Percentiles rank a stretch among this genome's conserved stretches.
phyloP scores from a whole-genome alignment of 2,329 filamentous ascomycete genomes.

The Ascochyta koolunga region DNA sequence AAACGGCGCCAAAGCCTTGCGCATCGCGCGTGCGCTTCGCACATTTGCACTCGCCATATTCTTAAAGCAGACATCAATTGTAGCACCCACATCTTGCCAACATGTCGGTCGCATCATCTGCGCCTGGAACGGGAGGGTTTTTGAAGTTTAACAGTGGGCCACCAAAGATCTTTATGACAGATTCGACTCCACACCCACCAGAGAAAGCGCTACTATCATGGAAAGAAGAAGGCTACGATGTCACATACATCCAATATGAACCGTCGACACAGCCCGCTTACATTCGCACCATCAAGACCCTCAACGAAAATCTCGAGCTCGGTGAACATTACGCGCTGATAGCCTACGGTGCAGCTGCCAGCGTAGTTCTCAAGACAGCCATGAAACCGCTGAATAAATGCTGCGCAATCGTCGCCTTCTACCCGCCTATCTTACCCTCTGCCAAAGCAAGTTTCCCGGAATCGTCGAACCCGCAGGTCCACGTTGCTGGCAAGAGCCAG shows the following conservation, averaged over 20 bases:
- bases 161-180: constrained; percentile 49
- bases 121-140: constrained; percentile 39
- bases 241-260: constrained; percentile 46
- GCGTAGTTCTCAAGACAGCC: constrained; percentile 47
- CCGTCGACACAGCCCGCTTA: constrained; percentile 38
- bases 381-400: constrained; percentile 50
- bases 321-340: constrained; percentile 46
- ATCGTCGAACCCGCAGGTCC: constrained; percentile 47
- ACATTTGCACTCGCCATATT: background rate
- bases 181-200: constrained; percentile 47
- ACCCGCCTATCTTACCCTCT: constrained; percentile 47
- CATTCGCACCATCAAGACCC: constrained; percentile 38
- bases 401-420: constrained; percentile 51
- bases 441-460: constrained; percentile 48
- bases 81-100: background rate
- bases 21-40: constrained; percentile 8
- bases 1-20: constrained; percentile 8
- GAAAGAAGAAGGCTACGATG: constrained; percentile 52
- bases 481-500: constrained; percentile 49
- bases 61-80: background rate
- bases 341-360: constrained; percentile 52
- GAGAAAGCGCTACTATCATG: constrained; percentile 47
- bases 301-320: constrained; percentile 49
- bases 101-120: constrained; percentile 39
- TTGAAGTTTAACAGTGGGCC: constrained; percentile 46